These are phyloP conservation scores for Begonia peltatifolia DNA, from an alignment of 306 rosid species.

Conservation along the genomic window DNA sequence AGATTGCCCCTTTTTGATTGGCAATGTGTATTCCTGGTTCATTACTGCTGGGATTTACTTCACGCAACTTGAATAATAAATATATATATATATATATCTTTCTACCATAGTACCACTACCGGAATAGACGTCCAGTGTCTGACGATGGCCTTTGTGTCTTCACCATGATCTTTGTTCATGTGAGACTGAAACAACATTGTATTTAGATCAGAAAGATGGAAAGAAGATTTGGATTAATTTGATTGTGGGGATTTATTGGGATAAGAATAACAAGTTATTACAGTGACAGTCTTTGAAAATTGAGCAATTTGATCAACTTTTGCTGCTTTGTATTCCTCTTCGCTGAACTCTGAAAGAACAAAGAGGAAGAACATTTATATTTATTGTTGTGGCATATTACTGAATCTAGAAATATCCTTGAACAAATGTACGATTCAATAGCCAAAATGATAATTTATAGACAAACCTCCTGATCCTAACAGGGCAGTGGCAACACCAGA, in stretches of 20 bases:
- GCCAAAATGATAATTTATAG: neutral
- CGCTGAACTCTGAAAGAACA: slow-evolving; percentile 36
- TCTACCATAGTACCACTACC: slow-evolving; percentile 18
- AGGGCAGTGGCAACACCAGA: slow-evolving; percentile 92
- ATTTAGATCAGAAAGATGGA: slow-evolving; percentile 8
- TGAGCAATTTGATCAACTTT: slow-evolving; percentile 84
- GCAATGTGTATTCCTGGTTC: too few relatives aligned
- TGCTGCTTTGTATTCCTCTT: slow-evolving; percentile 63
- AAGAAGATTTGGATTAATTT: neutral
- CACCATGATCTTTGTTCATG: slow-evolving; percentile 91
- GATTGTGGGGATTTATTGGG: neutral
- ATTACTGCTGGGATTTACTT: too few relatives aligned
- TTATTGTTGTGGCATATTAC: too few relatives aligned
- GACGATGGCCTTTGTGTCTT: slow-evolving; percentile 82
- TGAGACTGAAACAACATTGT: slow-evolving; percentile 50
- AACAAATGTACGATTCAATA: too few relatives aligned
- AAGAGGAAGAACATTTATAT: too few relatives aligned
- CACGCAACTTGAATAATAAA: too few relatives aligned
- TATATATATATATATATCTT: too few relatives aligned
- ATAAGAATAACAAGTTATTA: slow-evolving; percentile 19
- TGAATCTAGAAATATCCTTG: too few relatives aligned
- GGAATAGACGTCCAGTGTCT: slow-evolving; percentile 73
- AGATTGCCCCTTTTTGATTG: too few relatives aligned
- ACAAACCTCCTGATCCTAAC: slow-evolving; percentile 95
- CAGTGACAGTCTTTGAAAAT: slow-evolving; percentile 89